Percentiles rank a stretch among this genome's conserved stretches.
phyloP scores from a whole-genome alignment of 352 stramenopile genomes.

The Elongisporangium undulatum region DNA sequence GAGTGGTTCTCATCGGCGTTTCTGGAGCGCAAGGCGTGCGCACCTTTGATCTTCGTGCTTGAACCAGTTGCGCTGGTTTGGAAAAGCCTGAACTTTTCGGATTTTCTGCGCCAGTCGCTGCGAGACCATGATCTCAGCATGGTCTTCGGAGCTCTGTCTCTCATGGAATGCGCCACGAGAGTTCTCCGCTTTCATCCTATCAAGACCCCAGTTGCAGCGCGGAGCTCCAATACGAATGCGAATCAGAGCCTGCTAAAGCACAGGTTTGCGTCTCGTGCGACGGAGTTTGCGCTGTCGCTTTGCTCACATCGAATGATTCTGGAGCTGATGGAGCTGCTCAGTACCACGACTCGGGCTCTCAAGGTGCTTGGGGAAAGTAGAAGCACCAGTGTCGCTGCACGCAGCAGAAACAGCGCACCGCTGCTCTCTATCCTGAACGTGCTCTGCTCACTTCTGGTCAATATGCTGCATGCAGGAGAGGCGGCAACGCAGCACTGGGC shows the following conservation, averaged over 20 bases:
- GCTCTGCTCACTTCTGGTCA: slow-evolving; percentile 23
- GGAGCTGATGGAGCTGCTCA: slow-evolving; percentile 19
- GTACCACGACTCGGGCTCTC: slow-evolving; percentile 12
- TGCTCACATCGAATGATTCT: slow-evolving; percentile 11
- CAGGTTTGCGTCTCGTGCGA: slow-evolving; percentile 6
- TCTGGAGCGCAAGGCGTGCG: slow-evolving; percentile 21
- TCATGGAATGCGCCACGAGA: slow-evolving; percentile 33
- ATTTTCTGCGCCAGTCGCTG: slow-evolving; percentile 19
- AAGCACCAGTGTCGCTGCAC: slow-evolving; percentile 7
- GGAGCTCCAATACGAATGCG: neutral
- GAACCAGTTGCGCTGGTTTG: slow-evolving; percentile 21
- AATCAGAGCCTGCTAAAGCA: neutral
- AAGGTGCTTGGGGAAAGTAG: slow-evolving; percentile 28
- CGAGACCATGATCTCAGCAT: slow-evolving; percentile 34
- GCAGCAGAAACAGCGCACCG: slow-evolving; percentile 11
- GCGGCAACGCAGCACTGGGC: slow-evolving; percentile 24
- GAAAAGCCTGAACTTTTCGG: slow-evolving; percentile 18
- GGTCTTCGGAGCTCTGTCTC: slow-evolving; percentile 21
- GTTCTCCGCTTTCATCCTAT: slow-evolving; percentile 22
- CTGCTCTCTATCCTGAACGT: slow-evolving; percentile 18
- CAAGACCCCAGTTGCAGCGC: neutral
- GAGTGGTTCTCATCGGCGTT: slow-evolving; percentile 24
- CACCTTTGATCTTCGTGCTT: slow-evolving; percentile 21
- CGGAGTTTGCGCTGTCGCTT: slow-evolving; percentile 12
- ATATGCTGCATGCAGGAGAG: slow-evolving; percentile 36